These are phyloP conservation scores for Salmacisia buchloeana DNA, from an alignment of 1,284 basidiomycete species.

Conservation along the genomic window DNA sequence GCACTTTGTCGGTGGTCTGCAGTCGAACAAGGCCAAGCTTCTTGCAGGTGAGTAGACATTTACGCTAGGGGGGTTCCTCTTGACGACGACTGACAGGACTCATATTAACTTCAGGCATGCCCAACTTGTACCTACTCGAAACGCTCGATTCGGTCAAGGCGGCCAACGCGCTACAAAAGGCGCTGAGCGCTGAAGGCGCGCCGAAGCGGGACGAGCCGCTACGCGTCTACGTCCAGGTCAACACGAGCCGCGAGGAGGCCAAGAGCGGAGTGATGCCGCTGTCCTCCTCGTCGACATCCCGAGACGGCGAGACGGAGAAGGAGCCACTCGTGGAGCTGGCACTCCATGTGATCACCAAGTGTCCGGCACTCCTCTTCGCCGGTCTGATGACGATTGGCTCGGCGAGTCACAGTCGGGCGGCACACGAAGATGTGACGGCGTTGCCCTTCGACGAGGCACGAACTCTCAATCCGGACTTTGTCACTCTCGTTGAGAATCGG, in stretches of 20 bases:
- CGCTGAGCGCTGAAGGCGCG: slow-evolving; percentile 58
- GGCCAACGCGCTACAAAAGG: slow-evolving; percentile 75
- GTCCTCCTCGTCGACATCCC: slow-evolving; percentile 21
- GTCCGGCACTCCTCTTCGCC: slow-evolving; percentile 68
- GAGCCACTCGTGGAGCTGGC: slow-evolving; percentile 66
- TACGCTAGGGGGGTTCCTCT: no score
- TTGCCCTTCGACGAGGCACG: slow-evolving; percentile 58
- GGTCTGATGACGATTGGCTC: slow-evolving; percentile 98
- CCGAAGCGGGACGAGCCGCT: slow-evolving; percentile 55
- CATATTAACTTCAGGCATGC: no score
- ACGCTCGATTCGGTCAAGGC: slow-evolving; percentile 82
- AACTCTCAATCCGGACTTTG: slow-evolving; percentile 77
- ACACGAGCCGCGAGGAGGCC: slow-evolving; percentile 82
- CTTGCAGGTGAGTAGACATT: slow-evolving; percentile 68
- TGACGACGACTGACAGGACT: no score
- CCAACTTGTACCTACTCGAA: slow-evolving; percentile 82
- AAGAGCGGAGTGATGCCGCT: slow-evolving; percentile 80
- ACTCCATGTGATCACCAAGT: slow-evolving; percentile 64
- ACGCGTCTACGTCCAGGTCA: slow-evolving; percentile 81
- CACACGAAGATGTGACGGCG: slow-evolving; percentile 54
- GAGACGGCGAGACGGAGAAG: slow-evolving; percentile 21
- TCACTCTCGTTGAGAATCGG: slow-evolving; percentile 63
- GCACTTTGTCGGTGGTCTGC: slow-evolving; percentile 94
- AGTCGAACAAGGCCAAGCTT: slow-evolving; percentile 89
- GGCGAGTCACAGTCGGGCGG: slow-evolving; percentile 38